phyloP scores from a whole-genome alignment of 176 grass and related monocot species.

The Ensete ventricosum region DNA sequence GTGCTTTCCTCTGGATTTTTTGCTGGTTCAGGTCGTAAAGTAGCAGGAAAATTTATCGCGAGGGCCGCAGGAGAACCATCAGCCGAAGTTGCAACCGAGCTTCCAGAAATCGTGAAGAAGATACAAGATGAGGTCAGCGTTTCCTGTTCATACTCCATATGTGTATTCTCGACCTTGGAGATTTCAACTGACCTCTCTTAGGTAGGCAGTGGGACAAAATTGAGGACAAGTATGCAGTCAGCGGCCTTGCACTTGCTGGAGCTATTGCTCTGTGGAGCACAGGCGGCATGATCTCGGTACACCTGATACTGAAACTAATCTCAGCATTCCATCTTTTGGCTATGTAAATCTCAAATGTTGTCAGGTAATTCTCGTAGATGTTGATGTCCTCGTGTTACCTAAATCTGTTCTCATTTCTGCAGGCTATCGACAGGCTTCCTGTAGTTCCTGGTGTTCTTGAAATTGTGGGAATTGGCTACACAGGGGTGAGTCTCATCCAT shows the following conservation, averaged over 20 bases:
- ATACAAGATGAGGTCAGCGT: constrained; percentile 65
- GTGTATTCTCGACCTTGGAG: neutral
- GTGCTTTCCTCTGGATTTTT: neutral
- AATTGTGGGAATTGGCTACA: constrained; percentile 73
- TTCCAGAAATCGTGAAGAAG: constrained; percentile 46
- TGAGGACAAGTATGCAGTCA: constrained; percentile 78
- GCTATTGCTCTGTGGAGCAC: constrained; percentile 70
- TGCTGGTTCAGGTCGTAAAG: constrained; percentile 39
- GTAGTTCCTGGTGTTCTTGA: constrained; percentile 78
- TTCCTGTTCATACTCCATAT: neutral
- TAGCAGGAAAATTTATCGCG: constrained; percentile 54
- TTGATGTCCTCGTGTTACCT: no score
- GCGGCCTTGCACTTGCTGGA: constrained; percentile 42
- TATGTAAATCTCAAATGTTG: neutral
- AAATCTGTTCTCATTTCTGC: constrained; percentile 1
- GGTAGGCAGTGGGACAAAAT: constrained; percentile 68
- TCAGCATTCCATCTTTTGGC: neutral
- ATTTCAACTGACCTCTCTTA: neutral
- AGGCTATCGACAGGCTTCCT: constrained; percentile 91
- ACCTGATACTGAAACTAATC: neutral
- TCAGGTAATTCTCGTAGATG: neutral
- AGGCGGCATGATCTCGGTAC: constrained; percentile 69
- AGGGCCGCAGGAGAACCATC: constrained; percentile 65
- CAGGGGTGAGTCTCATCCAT: constrained; percentile 38
- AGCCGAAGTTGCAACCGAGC: constrained; percentile 34